Evolutionary conservation across 768 basidiomycete genomes (phyloP), one percentile per base, ranked within the genome.

Genomic region (Tulasnella sp.): DNA sequence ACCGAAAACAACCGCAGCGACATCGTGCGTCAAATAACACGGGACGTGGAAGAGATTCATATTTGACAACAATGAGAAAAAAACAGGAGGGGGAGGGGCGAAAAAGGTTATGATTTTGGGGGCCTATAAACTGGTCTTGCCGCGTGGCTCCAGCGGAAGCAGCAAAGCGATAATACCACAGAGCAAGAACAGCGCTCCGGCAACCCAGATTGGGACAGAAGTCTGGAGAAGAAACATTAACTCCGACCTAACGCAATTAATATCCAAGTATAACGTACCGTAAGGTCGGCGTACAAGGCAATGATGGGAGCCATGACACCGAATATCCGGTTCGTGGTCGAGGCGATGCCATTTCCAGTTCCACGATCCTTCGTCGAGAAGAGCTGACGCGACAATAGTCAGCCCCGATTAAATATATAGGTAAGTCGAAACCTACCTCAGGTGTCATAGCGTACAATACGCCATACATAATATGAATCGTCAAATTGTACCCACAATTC

Each of bases 401-500:
- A 22, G 17, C 52, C 3, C 14, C 6, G 25, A 34, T 0, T 31
- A 6, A 25, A 68, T 17, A 34, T 68, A 7, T 17, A n/a, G 7
- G 29, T 12, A 45, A 42, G 39, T 25, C 12, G 14, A 90, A 89
- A 81, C 91, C 91, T 5, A 91, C 84, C 81, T 93, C 91, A 0
- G 91, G 88, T 0, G 91, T 88, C 70, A 91, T 82, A 22, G 91
- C 90, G 79, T 91, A 92, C 58, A 93, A 79, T 1, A 92, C 91
- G 7, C 91, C 90, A 72, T 90, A 92, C 91, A 92, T 92, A 78
- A 91, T 87, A 79, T 89, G 90, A 73, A 87, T 89, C 78, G 82
- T 86, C 80, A 91, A 90, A 25, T 84, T 85, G 78, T 91, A 91
- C 11, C 87, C 91, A 80, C 91, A 93, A 82, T 93, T 93, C 92